Conservation (phyloP, 1,284 basidiomycete genomes). For the Moesziomyces aphidis region DNA sequence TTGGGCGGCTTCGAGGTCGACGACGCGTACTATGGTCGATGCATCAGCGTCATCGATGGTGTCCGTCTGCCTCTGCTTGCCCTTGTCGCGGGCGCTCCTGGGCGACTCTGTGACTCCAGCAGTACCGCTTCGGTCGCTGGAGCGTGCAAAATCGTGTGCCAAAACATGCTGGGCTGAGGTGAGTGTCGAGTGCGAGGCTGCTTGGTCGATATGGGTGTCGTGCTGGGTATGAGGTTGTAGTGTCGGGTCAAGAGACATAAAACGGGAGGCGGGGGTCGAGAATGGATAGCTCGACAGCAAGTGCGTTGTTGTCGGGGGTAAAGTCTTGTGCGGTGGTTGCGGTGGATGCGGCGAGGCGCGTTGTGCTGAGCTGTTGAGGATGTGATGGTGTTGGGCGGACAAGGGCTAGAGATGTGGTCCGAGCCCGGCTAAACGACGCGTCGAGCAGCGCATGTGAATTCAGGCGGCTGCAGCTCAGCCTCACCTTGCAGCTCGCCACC, state of each 20-base stretch:
- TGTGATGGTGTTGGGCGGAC: conserved; percentile 13
- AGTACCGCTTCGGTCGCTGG: conserved; percentile 2
- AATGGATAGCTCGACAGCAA: conserved; percentile 18
- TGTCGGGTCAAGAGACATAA: conserved; percentile 41
- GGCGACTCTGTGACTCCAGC: background rate
- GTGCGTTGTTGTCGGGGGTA: background rate
- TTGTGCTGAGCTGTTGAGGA: background rate
- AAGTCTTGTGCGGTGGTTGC: background rate
- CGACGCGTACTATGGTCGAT: conserved; percentile 38
- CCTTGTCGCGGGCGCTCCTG: conserved; percentile 12
- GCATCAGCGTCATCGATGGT: background rate
- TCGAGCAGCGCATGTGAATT: conserved; percentile 5
- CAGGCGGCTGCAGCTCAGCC: conserved; percentile 5
- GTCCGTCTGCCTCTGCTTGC: conserved; percentile 14
- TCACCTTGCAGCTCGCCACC: conserved; percentile 22
- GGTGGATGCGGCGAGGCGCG: background rate
- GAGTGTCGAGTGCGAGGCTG: background rate
- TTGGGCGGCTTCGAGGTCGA: conserved; percentile 11
- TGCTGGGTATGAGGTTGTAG: conserved; percentile 9
- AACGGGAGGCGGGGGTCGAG: conserved; percentile 25
- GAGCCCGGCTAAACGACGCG: conserved; percentile 8
- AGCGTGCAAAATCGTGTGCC: background rate
- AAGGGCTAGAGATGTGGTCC: background rate
- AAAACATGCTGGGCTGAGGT: conserved; percentile 17
- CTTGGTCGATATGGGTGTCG: conserved; percentile 1